These are phyloP conservation scores for Suillus variegatus DNA, from an alignment of 768 basidiomycete species.

Conservation along the genomic window DNA sequence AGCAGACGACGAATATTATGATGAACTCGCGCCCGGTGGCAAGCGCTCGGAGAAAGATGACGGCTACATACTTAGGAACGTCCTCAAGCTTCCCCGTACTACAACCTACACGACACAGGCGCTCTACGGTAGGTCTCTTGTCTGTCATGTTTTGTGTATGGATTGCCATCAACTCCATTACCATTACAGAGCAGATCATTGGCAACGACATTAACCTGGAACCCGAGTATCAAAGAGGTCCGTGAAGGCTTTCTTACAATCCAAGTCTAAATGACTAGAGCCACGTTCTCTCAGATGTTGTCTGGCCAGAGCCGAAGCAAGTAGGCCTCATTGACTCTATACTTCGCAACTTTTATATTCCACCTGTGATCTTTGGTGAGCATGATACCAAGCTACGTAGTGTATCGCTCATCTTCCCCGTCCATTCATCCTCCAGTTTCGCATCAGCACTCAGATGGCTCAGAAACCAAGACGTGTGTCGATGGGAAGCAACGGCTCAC, in stretches of 20 bases:
- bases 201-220: conserved; percentile 67
- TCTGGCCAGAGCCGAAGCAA: conserved; percentile 79
- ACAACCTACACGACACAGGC: conserved; percentile 67
- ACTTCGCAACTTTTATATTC: conserved; percentile 78
- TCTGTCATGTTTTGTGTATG: neutral
- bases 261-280: neutral
- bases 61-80: conserved; percentile 39
- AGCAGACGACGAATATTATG: conserved; percentile 17
- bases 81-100: conserved; percentile 55
- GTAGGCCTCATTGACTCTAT: conserved; percentile 76
- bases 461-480: conserved; percentile 67
- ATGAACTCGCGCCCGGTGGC: conserved; percentile 13
- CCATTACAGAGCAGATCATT: conserved; percentile 58
- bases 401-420: neutral
- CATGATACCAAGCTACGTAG: neutral
- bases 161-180: conserved; percentile 2
- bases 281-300: conserved; percentile 51
- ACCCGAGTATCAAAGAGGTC: conserved; percentile 80
- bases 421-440: conserved; percentile 40
- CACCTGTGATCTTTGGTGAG: conserved; percentile 77
- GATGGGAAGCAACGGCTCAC: conserved; percentile 84
- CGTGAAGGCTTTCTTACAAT: conserved; percentile 5
- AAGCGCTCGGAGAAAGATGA: conserved; percentile 4
- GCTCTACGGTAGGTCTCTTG: conserved; percentile 46
- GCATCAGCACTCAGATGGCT: conserved; percentile 57